phyloP scores from a whole-genome alignment of 2,329 filamentous ascomycete genomes.

The Sporothrix sp. region DNA sequence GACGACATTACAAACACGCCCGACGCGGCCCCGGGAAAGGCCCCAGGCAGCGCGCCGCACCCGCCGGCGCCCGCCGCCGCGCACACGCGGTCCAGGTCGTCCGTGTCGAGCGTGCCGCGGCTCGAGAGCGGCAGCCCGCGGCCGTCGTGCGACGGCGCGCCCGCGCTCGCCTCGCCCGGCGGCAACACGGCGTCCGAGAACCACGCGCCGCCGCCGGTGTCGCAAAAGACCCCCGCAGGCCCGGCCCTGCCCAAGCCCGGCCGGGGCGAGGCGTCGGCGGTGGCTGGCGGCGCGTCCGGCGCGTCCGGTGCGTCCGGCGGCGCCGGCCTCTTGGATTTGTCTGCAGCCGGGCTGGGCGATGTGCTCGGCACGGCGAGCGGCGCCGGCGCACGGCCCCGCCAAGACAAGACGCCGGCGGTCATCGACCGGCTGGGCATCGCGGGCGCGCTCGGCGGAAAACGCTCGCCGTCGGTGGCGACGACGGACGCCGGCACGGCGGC shows the following conservation, averaged over 20 bases:
- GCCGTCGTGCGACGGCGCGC: too few relatives aligned
- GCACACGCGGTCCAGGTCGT: conserved; percentile 26
- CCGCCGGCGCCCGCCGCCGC: conserved; percentile 10
- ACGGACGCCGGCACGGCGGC: conserved; percentile 49
- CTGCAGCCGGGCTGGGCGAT: too few relatives aligned
- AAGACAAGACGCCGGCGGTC: conserved; percentile 38
- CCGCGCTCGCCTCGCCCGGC: conserved; percentile 31
- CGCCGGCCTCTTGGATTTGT: conserved; percentile 31
- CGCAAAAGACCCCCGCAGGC: conserved; percentile 35
- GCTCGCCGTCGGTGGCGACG: conserved; percentile 49
- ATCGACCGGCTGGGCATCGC: conserved; percentile 46
- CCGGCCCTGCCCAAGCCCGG: conserved; percentile 35
- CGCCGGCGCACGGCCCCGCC: too few relatives aligned
- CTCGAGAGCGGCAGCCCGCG: too few relatives aligned
- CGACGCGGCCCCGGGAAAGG: conserved; percentile 31
- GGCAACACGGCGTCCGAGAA: conserved; percentile 30
- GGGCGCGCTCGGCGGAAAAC: conserved; percentile 31
- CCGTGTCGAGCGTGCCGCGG: conserved; percentile 21
- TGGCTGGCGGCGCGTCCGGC: conserved; percentile 35
- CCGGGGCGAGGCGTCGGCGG: conserved; percentile 32
- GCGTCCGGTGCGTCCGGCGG: too few relatives aligned
- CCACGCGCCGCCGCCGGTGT: conserved; percentile 31
- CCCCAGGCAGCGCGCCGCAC: too few relatives aligned
- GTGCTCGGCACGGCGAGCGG: too few relatives aligned
- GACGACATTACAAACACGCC: conserved; percentile 33